phyloP scores from a whole-genome alignment of 192 early-diverging fungal genomes.

The Chytriomyces sp. region DNA sequence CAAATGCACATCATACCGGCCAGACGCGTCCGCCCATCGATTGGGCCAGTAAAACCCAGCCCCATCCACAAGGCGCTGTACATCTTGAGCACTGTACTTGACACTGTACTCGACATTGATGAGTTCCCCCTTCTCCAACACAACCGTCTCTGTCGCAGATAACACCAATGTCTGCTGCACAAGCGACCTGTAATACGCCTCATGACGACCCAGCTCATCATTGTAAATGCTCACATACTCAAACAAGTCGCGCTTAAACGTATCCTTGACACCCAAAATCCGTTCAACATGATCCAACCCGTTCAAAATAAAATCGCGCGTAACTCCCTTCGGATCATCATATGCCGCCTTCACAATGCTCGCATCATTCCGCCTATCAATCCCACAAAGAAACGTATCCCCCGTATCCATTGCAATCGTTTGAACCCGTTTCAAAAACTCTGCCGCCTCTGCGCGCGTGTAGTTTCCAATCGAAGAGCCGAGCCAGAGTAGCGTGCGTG shows the following conservation, averaged over 20 bases:
- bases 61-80: conserved; percentile 41
- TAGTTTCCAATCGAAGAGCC: conserved; percentile 90
- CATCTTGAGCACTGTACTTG: conserved; percentile 75
- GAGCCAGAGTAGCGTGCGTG: conserved; percentile 84
- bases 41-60: conserved; percentile 44
- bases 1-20: conserved; percentile 51
- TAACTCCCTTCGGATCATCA: conserved; percentile 79
- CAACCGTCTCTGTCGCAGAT: conserved; percentile 50
- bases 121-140: conserved; percentile 73
- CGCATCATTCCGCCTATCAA: conserved; percentile 80
- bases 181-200: conserved; percentile 75
- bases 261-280: conserved; percentile 56
- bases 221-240: conserved; percentile 80
- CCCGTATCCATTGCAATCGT: conserved; percentile 60
- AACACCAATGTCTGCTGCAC: conserved; percentile 50
- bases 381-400: conserved; percentile 82
- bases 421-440: conserved; percentile 68
- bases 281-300: conserved; percentile 77
- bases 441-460: conserved; percentile 64
- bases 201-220: conserved; percentile 72
- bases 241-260: conserved; percentile 72
- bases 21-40: conserved; percentile 49
- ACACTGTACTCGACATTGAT: conserved; percentile 89
- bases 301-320: conserved; percentile 84
- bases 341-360: conserved; percentile 79